Base-by-base conservation (phyloP, 108 stramenopile genomes). In the Cyclotella kingstonii region DNA sequence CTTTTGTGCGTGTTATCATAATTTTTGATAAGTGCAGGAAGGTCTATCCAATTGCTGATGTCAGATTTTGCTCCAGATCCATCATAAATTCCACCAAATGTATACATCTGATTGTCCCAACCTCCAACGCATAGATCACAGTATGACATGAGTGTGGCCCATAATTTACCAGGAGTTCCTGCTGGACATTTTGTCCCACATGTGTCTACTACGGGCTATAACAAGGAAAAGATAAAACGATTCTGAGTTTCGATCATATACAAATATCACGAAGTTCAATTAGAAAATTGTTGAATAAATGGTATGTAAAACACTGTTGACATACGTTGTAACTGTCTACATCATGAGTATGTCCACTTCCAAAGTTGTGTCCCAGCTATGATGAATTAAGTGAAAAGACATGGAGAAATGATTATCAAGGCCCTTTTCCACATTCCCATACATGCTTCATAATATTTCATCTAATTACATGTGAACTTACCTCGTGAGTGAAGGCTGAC, bases 351-450 rank as follows among this genome's bases (percentile, higher is more conserved):
- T 64, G 63, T 15, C 47, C 54, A 55, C 35, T 40, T 19, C 14
- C 17, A n/a, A 64, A 64, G 47, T 43, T 56, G 42, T 49, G 63
- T 14, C 47, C 28, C 14, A n/a, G n/a, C n/a, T n/a, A n/a, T n/a
- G n/a, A n/a, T n/a, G n/a, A n/a, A n/a, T n/a, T n/a, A n/a, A n/a
- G n/a, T n/a, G n/a, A n/a, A n/a, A n/a, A n/a, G n/a, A n/a, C n/a
- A n/a, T n/a, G n/a, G n/a, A n/a, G n/a, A n/a, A n/a, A n/a, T n/a
- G n/a, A n/a, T n/a, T n/a, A n/a, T n/a, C n/a, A n/a, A n/a, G n/a
- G n/a, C n/a, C n/a, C n/a, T n/a, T n/a, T n/a, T n/a, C n/a, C n/a
- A n/a, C n/a, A n/a, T n/a, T n/a, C n/a, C n/a, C n/a, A n/a, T n/a
- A n/a, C n/a, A n/a, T n/a, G n/a, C n/a, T n/a, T n/a, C n/a, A n/a